phyloP scores from a whole-genome alignment of 2,329 filamentous ascomycete species.

The Pestalotiopsis sp. region DNA sequence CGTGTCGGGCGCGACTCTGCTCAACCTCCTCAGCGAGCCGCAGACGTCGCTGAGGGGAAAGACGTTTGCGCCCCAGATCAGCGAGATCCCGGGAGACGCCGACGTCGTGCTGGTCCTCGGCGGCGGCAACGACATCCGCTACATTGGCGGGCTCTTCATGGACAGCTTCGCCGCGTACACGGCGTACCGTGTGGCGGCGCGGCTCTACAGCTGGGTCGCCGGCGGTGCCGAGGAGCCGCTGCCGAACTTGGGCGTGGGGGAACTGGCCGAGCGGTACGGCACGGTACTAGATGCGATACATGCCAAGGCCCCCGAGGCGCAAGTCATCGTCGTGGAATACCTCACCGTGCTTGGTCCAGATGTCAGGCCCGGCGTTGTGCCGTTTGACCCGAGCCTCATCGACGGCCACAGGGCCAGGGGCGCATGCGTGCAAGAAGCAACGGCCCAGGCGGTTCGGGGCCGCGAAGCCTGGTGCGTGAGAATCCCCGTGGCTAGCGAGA shows the following conservation, averaged over 20 bases:
- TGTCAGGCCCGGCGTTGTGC: slow-evolving; percentile 24
- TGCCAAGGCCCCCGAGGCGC: slow-evolving; percentile 39
- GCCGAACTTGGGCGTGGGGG: slow-evolving; percentile 18
- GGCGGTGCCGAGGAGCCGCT: neutral
- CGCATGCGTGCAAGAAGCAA: slow-evolving; percentile 24
- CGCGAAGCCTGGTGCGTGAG: slow-evolving; percentile 27
- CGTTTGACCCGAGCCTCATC: slow-evolving; percentile 25
- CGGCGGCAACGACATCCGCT: slow-evolving; percentile 39
- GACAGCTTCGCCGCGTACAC: slow-evolving; percentile 8
- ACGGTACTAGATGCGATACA: slow-evolving; percentile 24
- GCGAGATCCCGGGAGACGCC: slow-evolving; percentile 30
- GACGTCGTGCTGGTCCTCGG: slow-evolving; percentile 37
- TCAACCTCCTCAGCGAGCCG: slow-evolving; percentile 34
- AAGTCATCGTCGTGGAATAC: slow-evolving; percentile 42
- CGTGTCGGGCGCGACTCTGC: slow-evolving; percentile 37
- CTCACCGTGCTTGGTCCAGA: slow-evolving; percentile 32
- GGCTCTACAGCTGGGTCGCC: neutral
- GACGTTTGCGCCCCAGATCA: slow-evolving; percentile 35
- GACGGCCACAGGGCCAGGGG: slow-evolving; percentile 24
- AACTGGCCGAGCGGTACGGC: slow-evolving; percentile 25
- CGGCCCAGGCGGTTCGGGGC: slow-evolving; percentile 20
- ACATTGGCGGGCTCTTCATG: slow-evolving; percentile 33
- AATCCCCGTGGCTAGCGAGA: slow-evolving; percentile 24
- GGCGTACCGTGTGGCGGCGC: neutral
- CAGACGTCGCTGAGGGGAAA: slow-evolving; percentile 23